Base-by-base conservation (phyloP, 768 basidiomycete species). In the Tulasnella sp. region DNA sequence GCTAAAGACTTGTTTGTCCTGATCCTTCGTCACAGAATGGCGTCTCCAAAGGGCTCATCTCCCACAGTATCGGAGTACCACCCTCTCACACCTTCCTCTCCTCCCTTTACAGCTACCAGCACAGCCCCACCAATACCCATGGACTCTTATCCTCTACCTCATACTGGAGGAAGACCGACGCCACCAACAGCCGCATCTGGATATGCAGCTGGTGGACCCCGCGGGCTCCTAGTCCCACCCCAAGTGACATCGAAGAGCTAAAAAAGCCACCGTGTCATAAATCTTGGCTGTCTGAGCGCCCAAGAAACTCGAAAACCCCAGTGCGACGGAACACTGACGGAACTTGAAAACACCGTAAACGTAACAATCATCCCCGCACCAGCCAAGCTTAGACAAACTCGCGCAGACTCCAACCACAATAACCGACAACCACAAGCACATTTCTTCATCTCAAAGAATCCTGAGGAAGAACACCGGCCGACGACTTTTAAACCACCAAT, bases 211-310 rank as follows among this genome's bases (percentile, higher is more conserved):
- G 62, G 62, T 14, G 62, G 62, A 4, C 80, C 80, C 52, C 74
- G 14, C 79, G 80, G 40, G 80, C 80, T 21, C 80, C 80, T 42
- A 74, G 71, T 40, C 80, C 80, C 38, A 81, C 80, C 24, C 80
- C 80, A 12, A 74, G 71, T 52, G 80, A 81, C 34, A 71, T 80
- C 39, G 79, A 71, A 16, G 80, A 80, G 44, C 42, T 75, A n/a
- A 74, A 80, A 21, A 72, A 75, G 36, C n/a, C n/a, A n/a, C n/a
- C n/a, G n/a, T n/a, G n/a, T n/a, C n/a, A n/a, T n/a, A n/a, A n/a
- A n/a, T n/a, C n/a, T n/a, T n/a, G n/a, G n/a, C n/a, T n/a, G n/a
- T n/a, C n/a, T n/a, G 10, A 18, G 16, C 44, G 19, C 16, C 44
- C 14, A 18, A 44, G 14, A 2, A 16, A 4, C 44, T 16, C 4